phyloP scores from a whole-genome alignment of 1,139 yeast species.

The Taphrina communis region DNA sequence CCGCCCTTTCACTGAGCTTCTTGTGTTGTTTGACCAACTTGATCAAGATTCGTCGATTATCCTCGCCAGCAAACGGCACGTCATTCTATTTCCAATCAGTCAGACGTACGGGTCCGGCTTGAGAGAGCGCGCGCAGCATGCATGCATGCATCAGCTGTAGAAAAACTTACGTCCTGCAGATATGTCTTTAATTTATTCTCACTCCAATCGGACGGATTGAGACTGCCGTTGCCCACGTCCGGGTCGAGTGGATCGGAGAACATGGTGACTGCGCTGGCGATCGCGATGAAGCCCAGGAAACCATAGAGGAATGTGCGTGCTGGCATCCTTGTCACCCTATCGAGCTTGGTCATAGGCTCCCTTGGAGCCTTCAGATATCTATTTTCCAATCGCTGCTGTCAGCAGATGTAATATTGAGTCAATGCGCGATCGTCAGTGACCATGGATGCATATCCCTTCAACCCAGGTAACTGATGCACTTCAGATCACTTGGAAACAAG shows the following conservation, averaged over 20 bases:
- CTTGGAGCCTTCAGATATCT: not conserved
- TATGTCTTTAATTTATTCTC: conserved; percentile 21
- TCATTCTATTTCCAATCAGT: conserved; percentile 18
- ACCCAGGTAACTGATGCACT: too few species aligned
- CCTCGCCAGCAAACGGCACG: conserved; percentile 21
- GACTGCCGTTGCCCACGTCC: conserved; percentile 16
- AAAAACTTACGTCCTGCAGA: conserved; percentile 5
- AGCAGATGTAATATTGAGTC: too few species aligned
- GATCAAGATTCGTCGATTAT: not conserved
- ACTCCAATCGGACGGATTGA: conserved; percentile 25
- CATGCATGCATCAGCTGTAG: not conserved
- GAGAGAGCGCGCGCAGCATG: too few species aligned
- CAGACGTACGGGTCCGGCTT: too few species aligned
- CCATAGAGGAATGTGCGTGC: conserved; percentile 29
- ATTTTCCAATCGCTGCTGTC: too few species aligned
- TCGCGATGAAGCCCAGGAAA: conserved; percentile 30
- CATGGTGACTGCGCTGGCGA: conserved; percentile 34
- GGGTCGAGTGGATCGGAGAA: conserved; percentile 36
- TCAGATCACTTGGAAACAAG: too few species aligned
- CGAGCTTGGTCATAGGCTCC: conserved; percentile 11
- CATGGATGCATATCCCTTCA: too few species aligned
- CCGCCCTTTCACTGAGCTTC: not conserved
- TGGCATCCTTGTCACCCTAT: conserved; percentile 21
- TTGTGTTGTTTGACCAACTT: conserved; percentile 27
- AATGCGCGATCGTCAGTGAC: too few species aligned